phyloP scores from a whole-genome alignment of 257 asterid genomes.

The Linderniella brevidens region DNA sequence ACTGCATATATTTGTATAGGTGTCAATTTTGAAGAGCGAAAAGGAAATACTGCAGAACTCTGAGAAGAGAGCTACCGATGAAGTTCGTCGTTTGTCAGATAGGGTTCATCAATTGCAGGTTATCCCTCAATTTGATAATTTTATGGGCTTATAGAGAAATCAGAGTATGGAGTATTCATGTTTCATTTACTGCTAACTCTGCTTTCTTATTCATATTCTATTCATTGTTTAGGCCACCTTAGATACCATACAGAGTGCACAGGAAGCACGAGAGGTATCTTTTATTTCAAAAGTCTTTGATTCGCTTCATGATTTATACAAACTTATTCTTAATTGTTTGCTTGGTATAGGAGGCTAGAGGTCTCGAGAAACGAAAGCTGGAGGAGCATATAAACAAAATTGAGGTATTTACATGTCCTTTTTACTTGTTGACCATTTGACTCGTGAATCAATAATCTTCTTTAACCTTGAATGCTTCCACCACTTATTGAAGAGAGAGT shows the following conservation, averaged over 20 bases:
- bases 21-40: slow-evolving; percentile 56
- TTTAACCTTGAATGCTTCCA: background rate
- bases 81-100: slow-evolving; percentile 65
- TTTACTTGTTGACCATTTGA: background rate
- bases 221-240: slow-evolving; percentile 48
- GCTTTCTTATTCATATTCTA: background rate
- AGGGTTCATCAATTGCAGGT: slow-evolving; percentile 89
- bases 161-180: too few relatives aligned
- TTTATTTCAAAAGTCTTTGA: background rate
- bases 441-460: background rate
- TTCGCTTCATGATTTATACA: background rate
- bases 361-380: slow-evolving; percentile 53
- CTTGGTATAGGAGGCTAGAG: slow-evolving; percentile 57
- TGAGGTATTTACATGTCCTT: slow-evolving; percentile 33
- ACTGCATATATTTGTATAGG: slow-evolving; percentile 14
- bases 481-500: slow-evolving; percentile 45
- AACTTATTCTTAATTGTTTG: slow-evolving; percentile 8
- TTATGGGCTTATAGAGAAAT: slow-evolving; percentile 1
- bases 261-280: slow-evolving; percentile 71
- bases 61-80: slow-evolving; percentile 90
- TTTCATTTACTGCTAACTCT: too few relatives aligned
- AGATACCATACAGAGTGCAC: slow-evolving; percentile 73
- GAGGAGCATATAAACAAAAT: slow-evolving; percentile 49
- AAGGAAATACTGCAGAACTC: slow-evolving; percentile 54
- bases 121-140: background rate